Conservation (phyloP, 306 rosid species). For the Clitoria ternatea region DNA sequence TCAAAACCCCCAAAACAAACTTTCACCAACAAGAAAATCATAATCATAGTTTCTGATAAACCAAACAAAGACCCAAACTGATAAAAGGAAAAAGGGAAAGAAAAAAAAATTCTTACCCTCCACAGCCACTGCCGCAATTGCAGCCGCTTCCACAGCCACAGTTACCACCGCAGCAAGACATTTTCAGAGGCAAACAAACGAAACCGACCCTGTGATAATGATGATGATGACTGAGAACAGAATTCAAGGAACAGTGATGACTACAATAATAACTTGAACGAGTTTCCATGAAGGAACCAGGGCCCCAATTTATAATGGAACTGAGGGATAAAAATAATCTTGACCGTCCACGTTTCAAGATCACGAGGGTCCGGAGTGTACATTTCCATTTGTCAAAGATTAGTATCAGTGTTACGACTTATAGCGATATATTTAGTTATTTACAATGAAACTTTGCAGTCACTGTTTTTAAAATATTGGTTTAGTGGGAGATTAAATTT, state of each 20-base stretch:
- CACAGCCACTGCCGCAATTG: slow-evolving; percentile 44
- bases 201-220: background rate
- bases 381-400: too few relatives aligned
- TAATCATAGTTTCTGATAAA: background rate
- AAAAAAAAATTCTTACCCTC: background rate
- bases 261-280: background rate
- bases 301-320: background rate
- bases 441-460: too few relatives aligned
- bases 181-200: background rate
- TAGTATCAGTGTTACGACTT: too few relatives aligned
- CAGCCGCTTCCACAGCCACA: slow-evolving; percentile 62
- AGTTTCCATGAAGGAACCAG: background rate
- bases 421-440: too few relatives aligned
- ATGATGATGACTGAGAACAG: too few relatives aligned
- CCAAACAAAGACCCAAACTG: background rate
- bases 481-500: too few relatives aligned
- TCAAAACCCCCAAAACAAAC: background rate
- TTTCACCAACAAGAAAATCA: background rate
- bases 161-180: slow-evolving; percentile 55
- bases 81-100: background rate
- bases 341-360: background rate
- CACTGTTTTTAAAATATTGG: too few relatives aligned
- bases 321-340: background rate
- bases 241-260: too few relatives aligned
- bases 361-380: too few relatives aligned